Base-by-base conservation (phyloP, 176 grass and related monocot genomes). In the Aegilops speltoides region DNA sequence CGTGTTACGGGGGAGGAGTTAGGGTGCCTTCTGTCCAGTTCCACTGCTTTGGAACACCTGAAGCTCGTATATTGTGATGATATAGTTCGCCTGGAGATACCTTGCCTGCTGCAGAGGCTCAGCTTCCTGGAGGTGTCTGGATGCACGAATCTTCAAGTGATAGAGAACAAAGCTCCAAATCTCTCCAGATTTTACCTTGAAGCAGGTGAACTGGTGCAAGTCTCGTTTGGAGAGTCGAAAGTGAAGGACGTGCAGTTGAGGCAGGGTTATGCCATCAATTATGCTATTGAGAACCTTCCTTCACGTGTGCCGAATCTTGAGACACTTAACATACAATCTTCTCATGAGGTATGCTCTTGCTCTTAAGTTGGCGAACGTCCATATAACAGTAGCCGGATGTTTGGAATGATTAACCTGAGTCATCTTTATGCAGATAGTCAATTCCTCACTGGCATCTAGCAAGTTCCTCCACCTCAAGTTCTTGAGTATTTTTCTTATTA, bases 401-500 rank as follows among this genome's bases (percentile, higher is more conserved):
- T 31, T 32, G 10, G 10, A 48, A 9, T 48, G 59, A 68, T n/a
- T 33, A 62, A 22, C 34, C 52, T 20, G 14, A 74, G 14, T 1
- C 54, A 64, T 64, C 0, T 46, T 23, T 72, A 31, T 86, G 85
- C 77, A 80, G 85, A 23, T 25, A 28, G 19, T 72, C 23, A 11
- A 50, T 46, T 13, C 43, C 3, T 24, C 37, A 33, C 9, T 73
- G 33, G 6, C 25, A 17, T 31, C 34, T 14, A 20, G 52, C 37
- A 87, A 29, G 48, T 87, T 87, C 67, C 14, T 64, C 13, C 41
- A 80, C 26, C 67, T 86, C 25, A 87, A 73, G 20, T 60, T 20
- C 38, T 62, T 86, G 36, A 4, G 1, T 50, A 59, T 86, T 70
- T 0, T 0, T 70, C 2, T 31, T 3, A 0, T 0, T 16, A 7